Evolutionary conservation across 345 rosid species (phyloP), one percentile per base, ranked within the genome.

Genomic region (Angophora floribunda): DNA sequence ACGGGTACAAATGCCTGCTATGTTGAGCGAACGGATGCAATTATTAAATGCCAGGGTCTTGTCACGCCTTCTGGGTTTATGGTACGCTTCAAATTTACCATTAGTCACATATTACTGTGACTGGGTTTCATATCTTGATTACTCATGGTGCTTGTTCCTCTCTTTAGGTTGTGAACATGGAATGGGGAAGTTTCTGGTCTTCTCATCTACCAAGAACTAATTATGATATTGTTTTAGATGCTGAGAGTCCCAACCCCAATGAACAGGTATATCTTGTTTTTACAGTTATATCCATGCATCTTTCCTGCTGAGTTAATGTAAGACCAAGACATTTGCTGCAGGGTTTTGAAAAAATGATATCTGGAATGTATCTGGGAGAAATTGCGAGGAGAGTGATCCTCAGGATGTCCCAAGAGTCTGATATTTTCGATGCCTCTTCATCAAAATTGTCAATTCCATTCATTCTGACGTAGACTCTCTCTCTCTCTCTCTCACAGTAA

Each of bases 181-280:
- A 98, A 89, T 98, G 99, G 99, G 99, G 99, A 79, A 97, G 94
- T 88, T 97, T 98, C 91, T 98, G 99, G 98, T 96, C 99, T 45
- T 93, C 99, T 85, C 98, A 98, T 91, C 88, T 98, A 92, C 99
- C 99, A 12, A 95, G 99, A 94, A 98, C 98, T 65, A 92, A 94
- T 9, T 97, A 96, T 90, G 99, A 98, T 92, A 91, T 92, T 90
- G 97, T 95, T 51, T 93, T 98, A 90, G 99, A 98, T 93, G 94
- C 91, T 7, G 95, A 94, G 59, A 96, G 99, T 94, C 96, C 95
- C 63, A 97, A 98, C 90, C 94, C 97, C 24, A 94, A 94, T 80
- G 99, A 98, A 86, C 97, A 94, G 96, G 99, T 95, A 89, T 52
- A 88, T 32, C 87, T 67, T 55, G 44, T 61, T 88, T 87, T n/a